A percentile compares a stretch with the other conserved stretches of the same genome.
Conservation (phyloP, 2,329 filamentous ascomycete species). For the Juglanconis sp. region DNA sequence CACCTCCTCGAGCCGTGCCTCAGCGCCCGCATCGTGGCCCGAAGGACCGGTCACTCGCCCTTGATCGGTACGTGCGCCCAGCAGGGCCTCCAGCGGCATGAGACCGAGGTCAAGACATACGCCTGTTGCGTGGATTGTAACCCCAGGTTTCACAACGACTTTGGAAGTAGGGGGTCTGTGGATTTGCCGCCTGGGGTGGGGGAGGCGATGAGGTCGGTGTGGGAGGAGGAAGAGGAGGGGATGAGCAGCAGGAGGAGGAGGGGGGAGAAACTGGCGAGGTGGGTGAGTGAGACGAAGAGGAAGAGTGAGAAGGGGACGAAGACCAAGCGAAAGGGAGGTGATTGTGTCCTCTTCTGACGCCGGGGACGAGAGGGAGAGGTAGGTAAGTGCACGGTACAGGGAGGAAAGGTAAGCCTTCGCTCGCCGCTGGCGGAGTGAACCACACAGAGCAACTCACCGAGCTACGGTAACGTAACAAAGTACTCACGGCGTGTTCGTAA, state of each 20-base stretch:
- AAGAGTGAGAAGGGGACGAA: not conserved
- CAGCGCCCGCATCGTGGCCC: not conserved
- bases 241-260: not conserved
- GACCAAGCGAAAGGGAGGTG: not conserved
- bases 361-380: not conserved
- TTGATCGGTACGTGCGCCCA: not conserved
- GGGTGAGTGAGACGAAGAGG: not conserved
- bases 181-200: not conserved
- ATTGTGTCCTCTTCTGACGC: not conserved
- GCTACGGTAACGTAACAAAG: no score
- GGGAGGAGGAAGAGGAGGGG: not conserved
- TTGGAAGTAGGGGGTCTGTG: not conserved
- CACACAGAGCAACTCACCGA: not conserved
- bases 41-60: no score
- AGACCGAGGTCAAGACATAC: not conserved
- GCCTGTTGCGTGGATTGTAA: conserved; percentile 7
- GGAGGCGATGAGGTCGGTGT: not conserved
- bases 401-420: not conserved
- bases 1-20: not conserved
- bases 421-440: not conserved
- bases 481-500: no score
- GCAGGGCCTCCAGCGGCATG: not conserved
- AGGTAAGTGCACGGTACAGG: not conserved
- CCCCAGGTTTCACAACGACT: not conserved
- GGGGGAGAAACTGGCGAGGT: not conserved